phyloP scores from a whole-genome alignment of 2,329 filamentous ascomycete species.

The Verticillium alfalfae region DNA sequence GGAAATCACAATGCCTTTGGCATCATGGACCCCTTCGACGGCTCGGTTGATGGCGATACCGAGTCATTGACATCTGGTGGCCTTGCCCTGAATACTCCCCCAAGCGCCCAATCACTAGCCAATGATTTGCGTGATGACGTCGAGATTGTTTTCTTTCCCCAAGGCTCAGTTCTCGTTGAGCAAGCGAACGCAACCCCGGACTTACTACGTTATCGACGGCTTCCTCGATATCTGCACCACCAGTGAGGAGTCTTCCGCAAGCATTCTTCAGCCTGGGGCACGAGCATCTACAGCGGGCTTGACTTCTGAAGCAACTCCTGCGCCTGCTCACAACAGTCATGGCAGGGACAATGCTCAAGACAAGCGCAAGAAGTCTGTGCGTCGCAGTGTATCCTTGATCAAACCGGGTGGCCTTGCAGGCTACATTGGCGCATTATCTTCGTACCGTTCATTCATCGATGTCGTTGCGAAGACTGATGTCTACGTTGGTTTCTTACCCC shows the following conservation, averaged over 20 bases:
- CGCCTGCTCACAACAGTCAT: conserved; percentile 17
- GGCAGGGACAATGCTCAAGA: conserved; percentile 27
- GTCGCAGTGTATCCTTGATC: conserved; percentile 78
- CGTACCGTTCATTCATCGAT: conserved; percentile 92
- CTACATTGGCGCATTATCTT: conserved; percentile 90
- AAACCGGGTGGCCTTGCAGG: conserved; percentile 93
- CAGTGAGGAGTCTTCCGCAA: conserved; percentile 47
- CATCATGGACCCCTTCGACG: conserved; percentile 80
- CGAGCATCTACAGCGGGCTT: neutral
- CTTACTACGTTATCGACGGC: conserved; percentile 97
- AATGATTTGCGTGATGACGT: conserved; percentile 87
- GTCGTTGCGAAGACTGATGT: conserved; percentile 97
- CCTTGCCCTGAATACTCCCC: conserved; percentile 52
- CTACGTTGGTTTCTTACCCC: conserved; percentile 90
- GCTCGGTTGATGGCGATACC: conserved; percentile 71
- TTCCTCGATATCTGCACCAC: conserved; percentile 93
- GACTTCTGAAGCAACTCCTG: conserved; percentile 6
- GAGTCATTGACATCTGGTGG: conserved; percentile 77
- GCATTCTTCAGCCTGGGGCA: conserved; percentile 31
- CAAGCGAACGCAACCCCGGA: conserved; percentile 93
- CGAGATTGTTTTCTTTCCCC: conserved; percentile 95
- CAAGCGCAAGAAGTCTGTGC: conserved; percentile 39
- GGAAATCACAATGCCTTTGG: conserved; percentile 75
- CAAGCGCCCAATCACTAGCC: conserved; percentile 60
- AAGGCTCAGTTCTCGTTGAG: conserved; percentile 89